Conservation (phyloP, 2,329 filamentous ascomycete species). For the Hypocrella siamensis region DNA sequence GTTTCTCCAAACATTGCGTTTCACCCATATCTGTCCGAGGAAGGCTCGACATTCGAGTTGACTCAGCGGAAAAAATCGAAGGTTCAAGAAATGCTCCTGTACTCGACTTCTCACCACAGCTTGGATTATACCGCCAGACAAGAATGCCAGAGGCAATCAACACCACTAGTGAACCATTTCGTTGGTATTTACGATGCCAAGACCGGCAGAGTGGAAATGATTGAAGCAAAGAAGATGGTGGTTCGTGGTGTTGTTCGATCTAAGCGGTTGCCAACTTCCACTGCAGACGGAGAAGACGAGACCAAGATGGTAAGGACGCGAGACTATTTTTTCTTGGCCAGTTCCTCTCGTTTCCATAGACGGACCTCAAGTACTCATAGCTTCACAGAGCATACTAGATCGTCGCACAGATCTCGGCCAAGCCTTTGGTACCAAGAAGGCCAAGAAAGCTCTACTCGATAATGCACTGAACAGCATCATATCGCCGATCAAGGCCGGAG, state of each 20-base stretch:
- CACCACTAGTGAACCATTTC: conserved; percentile 41
- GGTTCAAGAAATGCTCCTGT: conserved; percentile 35
- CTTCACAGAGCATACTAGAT: conserved; percentile 37
- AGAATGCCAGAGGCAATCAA: conserved; percentile 14
- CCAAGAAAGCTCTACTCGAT: conserved; percentile 59
- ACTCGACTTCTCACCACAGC: conserved; percentile 39
- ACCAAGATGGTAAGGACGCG: conserved; percentile 11
- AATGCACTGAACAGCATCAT: conserved; percentile 57
- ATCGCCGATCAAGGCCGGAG: conserved; percentile 18
- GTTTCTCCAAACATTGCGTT: conserved; percentile 24
- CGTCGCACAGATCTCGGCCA: conserved; percentile 56
- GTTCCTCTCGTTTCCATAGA: neutral
- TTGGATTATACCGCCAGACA: conserved; percentile 46
- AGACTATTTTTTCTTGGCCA: too few species aligned
- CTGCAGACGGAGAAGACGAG: conserved; percentile 20
- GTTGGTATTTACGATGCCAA: conserved; percentile 47
- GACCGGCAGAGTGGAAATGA: conserved; percentile 41
- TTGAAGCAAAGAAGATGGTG: conserved; percentile 44
- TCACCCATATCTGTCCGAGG: conserved; percentile 29
- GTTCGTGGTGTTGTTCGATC: conserved; percentile 41
- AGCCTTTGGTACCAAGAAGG: conserved; percentile 75
- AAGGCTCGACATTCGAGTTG: conserved; percentile 14
- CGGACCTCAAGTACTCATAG: conserved; percentile 9
- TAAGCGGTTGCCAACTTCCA: conserved; percentile 33
- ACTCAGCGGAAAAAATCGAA: conserved; percentile 24